Base-by-base conservation (phyloP, 176 grass and related monocot genomes). In the Calamus simplicifolius region DNA sequence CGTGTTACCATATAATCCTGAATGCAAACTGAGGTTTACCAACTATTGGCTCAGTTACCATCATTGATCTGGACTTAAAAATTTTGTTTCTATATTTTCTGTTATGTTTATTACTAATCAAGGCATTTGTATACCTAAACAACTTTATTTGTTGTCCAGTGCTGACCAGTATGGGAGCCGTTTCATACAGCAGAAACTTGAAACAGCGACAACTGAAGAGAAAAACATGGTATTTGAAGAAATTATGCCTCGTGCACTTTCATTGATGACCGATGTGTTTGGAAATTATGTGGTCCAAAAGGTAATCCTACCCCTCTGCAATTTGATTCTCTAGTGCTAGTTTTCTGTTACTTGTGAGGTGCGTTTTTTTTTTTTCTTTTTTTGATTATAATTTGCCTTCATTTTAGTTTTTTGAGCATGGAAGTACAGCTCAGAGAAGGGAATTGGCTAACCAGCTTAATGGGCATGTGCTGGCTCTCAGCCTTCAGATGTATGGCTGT, bases 171-270 rank as follows among this genome's bases (percentile, higher is more conserved):
- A 95, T 61, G 90, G 90, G 57, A 95, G 90, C 14, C 85, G 90
- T 51, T 95, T 95, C 71, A 95, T 95, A 75, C 90, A 95, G 63
- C 90, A 95, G 66, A 95, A 89, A 77, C 90, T 95, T 38, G 90
- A 95, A 85, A 95, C 85, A 31, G 82, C 90, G 48, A 84, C 85
- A 80, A 18, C 76, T 52, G 85, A 95, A 71, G 85, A 89, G 75
- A 95, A 89, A 61, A 82, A 79, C 58, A 95, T 89, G 73, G 85
- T 95, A 69, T 95, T 89, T 63, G 71, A 86, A 66, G 90, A 89
- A 77, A 84, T 95, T 25, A 95, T 86, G 82, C 90, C 82, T 64
- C 77, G 76, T 67, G 79, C 85, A 55, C 70, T 89, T 43, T 79
- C 90, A 52, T 70, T 95, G 73, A 89, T 89, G 90, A 89, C 90